Percentiles rank a stretch among this genome's conserved stretches.
Conservation (phyloP, 2,329 filamentous ascomycete genomes). For the Monilinia aucupariae region DNA sequence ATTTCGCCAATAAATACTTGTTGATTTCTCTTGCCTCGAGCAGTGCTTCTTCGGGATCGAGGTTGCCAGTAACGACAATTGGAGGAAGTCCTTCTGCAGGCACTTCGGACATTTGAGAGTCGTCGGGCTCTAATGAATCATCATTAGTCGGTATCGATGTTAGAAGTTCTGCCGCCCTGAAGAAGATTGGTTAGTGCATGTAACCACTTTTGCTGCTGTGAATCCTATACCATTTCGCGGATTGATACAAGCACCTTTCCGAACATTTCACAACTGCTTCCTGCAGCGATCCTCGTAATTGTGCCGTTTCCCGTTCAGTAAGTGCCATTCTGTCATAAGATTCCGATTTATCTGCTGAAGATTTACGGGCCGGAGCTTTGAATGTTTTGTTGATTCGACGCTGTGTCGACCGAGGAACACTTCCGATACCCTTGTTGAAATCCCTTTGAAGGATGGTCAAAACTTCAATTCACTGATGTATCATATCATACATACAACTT, state of each 20-base stretch:
- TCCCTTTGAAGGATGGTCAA: background rate
- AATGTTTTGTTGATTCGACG: background rate
- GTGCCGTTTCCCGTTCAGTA: slow-evolving; percentile 51
- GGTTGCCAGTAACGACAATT: slow-evolving; percentile 49
- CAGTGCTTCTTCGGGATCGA: slow-evolving; percentile 65
- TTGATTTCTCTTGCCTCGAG: slow-evolving; percentile 75
- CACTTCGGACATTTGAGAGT: slow-evolving; percentile 52
- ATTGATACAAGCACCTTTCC: slow-evolving; percentile 91
- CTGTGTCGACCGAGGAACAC: slow-evolving; percentile 3
- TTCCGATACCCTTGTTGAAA: background rate
- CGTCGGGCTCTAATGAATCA: slow-evolving; percentile 46
- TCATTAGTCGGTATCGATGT: slow-evolving; percentile 65
- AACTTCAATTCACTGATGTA: background rate
- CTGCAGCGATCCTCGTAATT: slow-evolving; percentile 60
- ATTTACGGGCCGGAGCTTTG: slow-evolving; percentile 1
- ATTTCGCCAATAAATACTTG: slow-evolving; percentile 84
- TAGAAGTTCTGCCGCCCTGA: slow-evolving; percentile 88
- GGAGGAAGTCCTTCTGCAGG: slow-evolving; percentile 45
- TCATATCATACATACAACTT: background rate
- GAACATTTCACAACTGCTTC: slow-evolving; percentile 86
- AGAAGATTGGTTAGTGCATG: slow-evolving; percentile 20
- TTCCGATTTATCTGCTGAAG: background rate
- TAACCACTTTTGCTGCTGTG: slow-evolving; percentile 1
- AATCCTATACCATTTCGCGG: slow-evolving; percentile 75
- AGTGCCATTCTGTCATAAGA: slow-evolving; percentile 35